Conservation (phyloP, 495 filamentous ascomycete species). For the Corynascus novoguineensis region DNA sequence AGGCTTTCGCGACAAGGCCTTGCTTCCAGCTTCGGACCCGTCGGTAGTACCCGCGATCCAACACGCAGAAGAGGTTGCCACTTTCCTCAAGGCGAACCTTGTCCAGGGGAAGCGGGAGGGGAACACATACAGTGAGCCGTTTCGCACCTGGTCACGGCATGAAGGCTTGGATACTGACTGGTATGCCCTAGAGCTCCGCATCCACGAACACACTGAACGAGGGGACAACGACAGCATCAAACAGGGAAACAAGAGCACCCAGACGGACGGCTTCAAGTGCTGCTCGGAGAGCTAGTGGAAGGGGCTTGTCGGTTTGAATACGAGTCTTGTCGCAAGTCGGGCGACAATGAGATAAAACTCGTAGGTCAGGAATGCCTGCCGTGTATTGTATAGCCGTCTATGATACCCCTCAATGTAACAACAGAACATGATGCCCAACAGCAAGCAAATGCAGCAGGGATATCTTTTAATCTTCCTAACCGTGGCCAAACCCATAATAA, state of each 20-base stretch:
- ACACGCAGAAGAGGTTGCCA: constrained; percentile 78
- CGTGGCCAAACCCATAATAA: constrained; percentile 23
- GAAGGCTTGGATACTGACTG: neutral
- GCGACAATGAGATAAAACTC: neutral
- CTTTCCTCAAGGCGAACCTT: constrained; percentile 73
- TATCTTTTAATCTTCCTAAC: constrained; percentile 16
- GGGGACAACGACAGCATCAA: constrained; percentile 89
- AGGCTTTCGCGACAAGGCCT: constrained; percentile 62
- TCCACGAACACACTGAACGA: constrained; percentile 85
- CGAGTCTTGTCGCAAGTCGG: constrained; percentile 7
- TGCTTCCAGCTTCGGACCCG: constrained; percentile 48
- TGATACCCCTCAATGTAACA: constrained; percentile 33
- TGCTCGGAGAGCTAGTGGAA: constrained; percentile 30
- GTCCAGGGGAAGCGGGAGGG: constrained; percentile 72
- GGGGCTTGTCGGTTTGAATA: constrained; percentile 4
- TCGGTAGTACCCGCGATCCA: constrained; percentile 51
- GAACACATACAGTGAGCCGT: constrained; percentile 59
- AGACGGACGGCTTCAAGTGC: constrained; percentile 45
- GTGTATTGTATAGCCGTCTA: constrained; percentile 26
- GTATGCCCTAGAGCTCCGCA: constrained; percentile 60
- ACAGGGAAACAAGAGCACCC: constrained; percentile 40
- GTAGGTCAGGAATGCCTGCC: constrained; percentile 20
- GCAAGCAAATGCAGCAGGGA: constrained; percentile 14
- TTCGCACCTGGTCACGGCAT: neutral
- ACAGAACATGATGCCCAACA: constrained; percentile 20